Evolutionary conservation across 148 eudicot species (phyloP), one percentile per base, ranked within the genome.

Genomic region (Fallopia convolvulus): DNA sequence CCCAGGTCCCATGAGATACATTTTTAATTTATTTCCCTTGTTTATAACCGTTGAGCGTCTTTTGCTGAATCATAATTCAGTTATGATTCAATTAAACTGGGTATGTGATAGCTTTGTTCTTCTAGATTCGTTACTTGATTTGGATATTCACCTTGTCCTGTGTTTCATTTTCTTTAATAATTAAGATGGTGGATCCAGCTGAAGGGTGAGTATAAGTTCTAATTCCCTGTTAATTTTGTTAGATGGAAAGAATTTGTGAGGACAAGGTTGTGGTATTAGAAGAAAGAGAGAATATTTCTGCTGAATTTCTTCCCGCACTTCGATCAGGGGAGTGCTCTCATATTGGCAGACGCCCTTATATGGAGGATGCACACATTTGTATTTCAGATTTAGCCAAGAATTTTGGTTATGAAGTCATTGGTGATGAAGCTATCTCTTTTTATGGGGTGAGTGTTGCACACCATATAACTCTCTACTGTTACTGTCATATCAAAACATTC

Each of bases 321-420:
- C 84, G 99, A 56, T 91, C 98, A 61, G 99, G 98, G 72, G 99
- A 91, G 71, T 93, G 94, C 91, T 86, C 90, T 72, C 98, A 95
- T 79, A 96, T 96, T 72, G 99, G 99, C 76, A 84, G 84, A 11
- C 92, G 99, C 33, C 76, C 81, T 63, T 75, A 87, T 78, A 96
- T 96, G 99, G 98, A 96, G 75, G 99, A 96, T 80, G 89, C 99
- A 40, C 94, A 93, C 81, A 82, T 93, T 9, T 91, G 97, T 71
- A 96, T 96, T 60, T 74, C 82, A 7, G 91, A 96, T 78, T 78
- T 93, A 63, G 97, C 99, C 33, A 83, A 84, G 84, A 93, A 86
- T 20, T 89, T 83, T 32, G 90, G 89, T 77, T 30, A 63, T 70
- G 53, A 81, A 50, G 50, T 77, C 65, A 82, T 83, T 77, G 82